Evolutionary conservation across 306 rosid genomes (phyloP).

Genomic region (Sophora flavescens): DNA sequence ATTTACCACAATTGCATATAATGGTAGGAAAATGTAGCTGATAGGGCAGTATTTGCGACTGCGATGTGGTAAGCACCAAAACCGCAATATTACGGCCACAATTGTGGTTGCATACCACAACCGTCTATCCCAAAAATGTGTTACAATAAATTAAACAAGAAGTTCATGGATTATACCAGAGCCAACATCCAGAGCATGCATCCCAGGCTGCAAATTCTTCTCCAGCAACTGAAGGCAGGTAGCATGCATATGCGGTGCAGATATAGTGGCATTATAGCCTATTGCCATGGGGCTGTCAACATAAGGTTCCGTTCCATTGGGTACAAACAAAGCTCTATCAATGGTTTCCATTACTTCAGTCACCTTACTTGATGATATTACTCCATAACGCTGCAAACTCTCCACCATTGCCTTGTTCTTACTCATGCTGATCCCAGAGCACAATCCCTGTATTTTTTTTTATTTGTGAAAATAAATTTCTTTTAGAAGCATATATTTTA

Average conservation of each 20-base stretch:
- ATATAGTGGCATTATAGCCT: slow-evolving; percentile 95
- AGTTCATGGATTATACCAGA: slow-evolving; percentile 65
- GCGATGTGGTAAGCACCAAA: no score
- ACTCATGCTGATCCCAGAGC: slow-evolving; percentile 59
- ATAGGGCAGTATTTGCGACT: no score
- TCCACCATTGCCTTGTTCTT: slow-evolving; percentile 89
- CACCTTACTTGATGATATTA: slow-evolving; percentile 72
- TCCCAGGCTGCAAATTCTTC: slow-evolving; percentile 88
- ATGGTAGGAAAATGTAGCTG: no score
- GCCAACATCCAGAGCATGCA: slow-evolving; percentile 90
- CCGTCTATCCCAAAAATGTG: slow-evolving; percentile 15
- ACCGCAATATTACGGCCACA: background rate
- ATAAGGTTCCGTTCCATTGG: slow-evolving; percentile 71
- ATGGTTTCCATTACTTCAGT: slow-evolving; percentile 76
- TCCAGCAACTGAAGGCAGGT: slow-evolving; percentile 91
- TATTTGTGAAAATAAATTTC: background rate
- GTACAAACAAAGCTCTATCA: slow-evolving; percentile 90
- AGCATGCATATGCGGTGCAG: slow-evolving; percentile 99
- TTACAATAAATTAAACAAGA: slow-evolving; percentile 1
- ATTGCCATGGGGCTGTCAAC: slow-evolving; percentile 84
- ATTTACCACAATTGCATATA: no score
- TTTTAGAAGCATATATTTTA: background rate
- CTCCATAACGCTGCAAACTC: slow-evolving; percentile 73
- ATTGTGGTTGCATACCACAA: background rate
- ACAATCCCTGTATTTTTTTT: slow-evolving; percentile 59